phyloP scores from a whole-genome alignment of 352 stramenopile species.

The Phytopythium sindhum region DNA sequence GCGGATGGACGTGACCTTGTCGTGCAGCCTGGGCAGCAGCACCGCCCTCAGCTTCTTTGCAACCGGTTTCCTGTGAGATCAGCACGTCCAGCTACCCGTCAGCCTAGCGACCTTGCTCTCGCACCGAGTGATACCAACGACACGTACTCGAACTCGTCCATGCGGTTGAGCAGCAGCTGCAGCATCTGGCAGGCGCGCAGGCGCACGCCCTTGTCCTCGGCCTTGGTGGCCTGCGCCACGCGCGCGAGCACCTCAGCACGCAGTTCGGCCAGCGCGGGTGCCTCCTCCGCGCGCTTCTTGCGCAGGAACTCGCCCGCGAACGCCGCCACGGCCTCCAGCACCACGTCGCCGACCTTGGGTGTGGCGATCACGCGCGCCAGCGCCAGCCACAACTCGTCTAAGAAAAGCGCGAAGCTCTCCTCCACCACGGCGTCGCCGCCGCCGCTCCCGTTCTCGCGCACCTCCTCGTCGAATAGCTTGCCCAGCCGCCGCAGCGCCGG shows the following conservation, averaged over 20 bases:
- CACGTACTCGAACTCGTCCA: slow-evolving; percentile 56
- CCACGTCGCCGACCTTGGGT: slow-evolving; percentile 37
- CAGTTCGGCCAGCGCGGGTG: slow-evolving; percentile 10
- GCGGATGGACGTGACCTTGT: slow-evolving; percentile 60
- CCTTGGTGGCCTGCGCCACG: slow-evolving; percentile 47
- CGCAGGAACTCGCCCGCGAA: slow-evolving; percentile 52
- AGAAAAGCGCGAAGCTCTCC: slow-evolving; percentile 55
- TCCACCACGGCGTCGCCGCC: slow-evolving; percentile 34
- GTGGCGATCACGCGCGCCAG: slow-evolving; percentile 46
- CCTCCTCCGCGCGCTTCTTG: slow-evolving; percentile 20
- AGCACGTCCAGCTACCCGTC: not conserved
- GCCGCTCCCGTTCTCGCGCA: slow-evolving; percentile 11
- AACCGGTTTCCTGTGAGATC: slow-evolving; percentile 28
- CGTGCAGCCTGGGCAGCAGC: slow-evolving; percentile 48
- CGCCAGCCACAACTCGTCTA: slow-evolving; percentile 60
- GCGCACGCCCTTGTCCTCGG: slow-evolving; percentile 56
- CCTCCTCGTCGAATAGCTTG: slow-evolving; percentile 47
- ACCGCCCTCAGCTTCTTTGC: slow-evolving; percentile 29
- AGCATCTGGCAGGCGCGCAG: slow-evolving; percentile 60
- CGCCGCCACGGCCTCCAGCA: slow-evolving; percentile 43
- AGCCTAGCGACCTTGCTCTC: not conserved
- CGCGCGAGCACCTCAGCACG: slow-evolving; percentile 42
- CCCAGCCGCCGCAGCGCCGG: slow-evolving; percentile 49
- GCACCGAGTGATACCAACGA: too few relatives aligned
- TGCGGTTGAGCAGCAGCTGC: slow-evolving; percentile 50